Evolutionary conservation across 2,329 filamentous ascomycete species (phyloP).

Genomic region (Nemania bipapillata): DNA sequence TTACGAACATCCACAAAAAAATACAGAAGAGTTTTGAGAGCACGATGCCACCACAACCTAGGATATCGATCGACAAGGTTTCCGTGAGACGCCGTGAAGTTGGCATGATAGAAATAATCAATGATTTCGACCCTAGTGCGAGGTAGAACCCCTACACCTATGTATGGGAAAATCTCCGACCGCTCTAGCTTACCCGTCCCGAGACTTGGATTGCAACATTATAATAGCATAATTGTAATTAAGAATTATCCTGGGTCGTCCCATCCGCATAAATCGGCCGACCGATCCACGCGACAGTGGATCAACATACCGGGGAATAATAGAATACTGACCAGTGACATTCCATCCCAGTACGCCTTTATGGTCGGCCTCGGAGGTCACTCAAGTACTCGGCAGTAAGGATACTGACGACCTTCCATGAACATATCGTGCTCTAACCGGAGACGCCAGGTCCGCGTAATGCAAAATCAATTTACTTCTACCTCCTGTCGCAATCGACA

Average conservation of each 20-base stretch:
- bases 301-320: not conserved
- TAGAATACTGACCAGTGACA: not conserved
- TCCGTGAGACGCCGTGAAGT: no score
- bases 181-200: no score
- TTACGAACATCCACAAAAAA: no score
- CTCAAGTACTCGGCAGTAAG: not conserved
- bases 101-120: no score
- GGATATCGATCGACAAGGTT: no score
- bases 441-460: not conserved
- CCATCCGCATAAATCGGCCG: not conserved
- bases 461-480: not conserved
- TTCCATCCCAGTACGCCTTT: constrained; percentile 9
- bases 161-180: no score
- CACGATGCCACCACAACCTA: no score
- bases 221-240: no score
- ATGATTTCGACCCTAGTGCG: no score
- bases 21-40: no score
- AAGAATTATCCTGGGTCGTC: not conserved
- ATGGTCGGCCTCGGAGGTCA: not conserved
- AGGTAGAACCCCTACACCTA: no score
- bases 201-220: no score
- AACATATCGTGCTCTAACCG: not conserved
- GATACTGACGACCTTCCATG: not conserved
- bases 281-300: not conserved
- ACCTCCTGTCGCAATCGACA: not conserved